Evolutionary conservation across 768 basidiomycete genomes (phyloP), one percentile per base, ranked within the genome.

Genomic region (Auricularia sp.): DNA sequence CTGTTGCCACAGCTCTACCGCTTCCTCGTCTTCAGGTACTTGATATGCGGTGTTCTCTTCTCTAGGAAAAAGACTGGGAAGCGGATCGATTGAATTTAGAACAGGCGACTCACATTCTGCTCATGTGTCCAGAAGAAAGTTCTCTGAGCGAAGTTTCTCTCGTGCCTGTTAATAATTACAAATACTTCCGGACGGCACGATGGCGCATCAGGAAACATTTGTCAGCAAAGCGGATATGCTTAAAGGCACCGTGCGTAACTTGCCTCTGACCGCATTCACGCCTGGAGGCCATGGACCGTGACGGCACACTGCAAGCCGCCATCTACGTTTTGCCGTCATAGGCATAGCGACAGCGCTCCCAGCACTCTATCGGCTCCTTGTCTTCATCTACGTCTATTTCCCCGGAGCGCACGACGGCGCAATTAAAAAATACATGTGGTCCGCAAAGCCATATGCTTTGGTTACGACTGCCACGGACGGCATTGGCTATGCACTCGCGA

Each of bases 401-500:
- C 47, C 47, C 11, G 47, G 47, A 5, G 11, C 18, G 18, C 47
- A 51, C 21, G 47, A 51, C 47, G 18, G 47, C 47, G 21, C 14
- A 18, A 18, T 51, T 21, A 21, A 18, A 16, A 51, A 21, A 18
- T 51, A 51, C 21, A 51, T 16, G 47, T 51, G 47, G 47, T 18
- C 47, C 11, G 18, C 14, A 18, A 10, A 18, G 10, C 65, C 65
- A 3, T 67, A 64, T 42, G 66, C 66, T 2, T 53, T 67, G 35
- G 61, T 67, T 6, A 67, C 66, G 6, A 64, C 64, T 2, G 61
- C 61, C 0, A 58, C 64, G 3, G 66, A 67, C 47, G 66, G 66
- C 18, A 67, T 67, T 21, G 64, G 66, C 23, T 62, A 64, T 21
- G 66, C 61, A 14, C 42, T 67, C 5, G 66, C 66, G 0, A 64